phyloP scores from a whole-genome alignment of 345 rosid genomes.

The Pseudoturritis turrita region DNA sequence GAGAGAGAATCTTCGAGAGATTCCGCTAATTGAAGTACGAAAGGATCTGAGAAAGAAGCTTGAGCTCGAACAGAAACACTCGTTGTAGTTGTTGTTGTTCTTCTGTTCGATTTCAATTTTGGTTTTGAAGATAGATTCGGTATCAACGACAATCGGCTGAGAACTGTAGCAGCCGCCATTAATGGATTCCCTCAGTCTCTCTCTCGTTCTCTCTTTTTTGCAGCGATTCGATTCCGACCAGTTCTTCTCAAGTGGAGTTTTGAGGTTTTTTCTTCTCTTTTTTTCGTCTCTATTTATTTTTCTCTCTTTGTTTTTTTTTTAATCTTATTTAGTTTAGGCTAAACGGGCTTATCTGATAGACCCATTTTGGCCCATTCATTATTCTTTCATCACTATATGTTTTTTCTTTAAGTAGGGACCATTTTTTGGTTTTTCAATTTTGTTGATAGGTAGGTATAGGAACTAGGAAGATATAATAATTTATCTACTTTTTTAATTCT shows the following conservation, averaged over 20 bases:
- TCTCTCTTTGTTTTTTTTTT: not conserved
- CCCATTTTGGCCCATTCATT: not conserved
- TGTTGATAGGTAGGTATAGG: no score
- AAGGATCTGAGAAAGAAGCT: conserved; percentile 78
- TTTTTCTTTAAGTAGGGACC: no score
- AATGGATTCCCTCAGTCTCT: not conserved
- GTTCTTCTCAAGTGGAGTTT: not conserved
- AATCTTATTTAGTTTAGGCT: not conserved
- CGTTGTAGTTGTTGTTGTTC: conserved; percentile 5
- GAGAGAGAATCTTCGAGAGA: conserved; percentile 80
- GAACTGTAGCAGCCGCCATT: conserved; percentile 47
- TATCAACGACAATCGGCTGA: conserved; percentile 29
- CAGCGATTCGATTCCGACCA: not conserved
- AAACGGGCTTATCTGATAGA: not conserved
- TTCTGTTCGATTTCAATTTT: conserved; percentile 24
- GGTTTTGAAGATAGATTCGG: conserved; percentile 26
- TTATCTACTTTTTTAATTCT: no score
- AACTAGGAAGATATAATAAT: no score
- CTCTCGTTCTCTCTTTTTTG: no score
- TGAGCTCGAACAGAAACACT: conserved; percentile 39
- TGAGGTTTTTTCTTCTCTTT: not conserved
- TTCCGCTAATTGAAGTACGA: conserved; percentile 80
- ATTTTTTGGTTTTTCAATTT: no score
- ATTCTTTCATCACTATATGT: no score
- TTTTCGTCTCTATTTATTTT: not conserved